These are phyloP conservation scores for Saccharomycopsis sp. DNA, from an alignment of 805 yeast genomes.

Conservation along the genomic window DNA sequence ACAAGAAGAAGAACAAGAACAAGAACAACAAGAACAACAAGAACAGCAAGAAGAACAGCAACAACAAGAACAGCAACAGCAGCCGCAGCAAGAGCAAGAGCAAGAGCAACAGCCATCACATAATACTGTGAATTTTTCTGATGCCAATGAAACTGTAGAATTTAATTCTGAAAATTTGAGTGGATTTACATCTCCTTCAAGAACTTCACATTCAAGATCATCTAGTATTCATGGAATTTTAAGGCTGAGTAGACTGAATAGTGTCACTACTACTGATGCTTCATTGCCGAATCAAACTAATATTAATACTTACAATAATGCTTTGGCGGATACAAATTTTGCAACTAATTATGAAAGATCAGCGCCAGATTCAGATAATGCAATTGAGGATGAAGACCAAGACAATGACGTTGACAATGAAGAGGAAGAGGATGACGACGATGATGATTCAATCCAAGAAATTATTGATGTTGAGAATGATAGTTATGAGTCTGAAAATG, in stretches of 20 bases:
- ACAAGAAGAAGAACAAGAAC: too few species aligned
- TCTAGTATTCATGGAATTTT: constrained; percentile 15
- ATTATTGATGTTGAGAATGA: too few species aligned
- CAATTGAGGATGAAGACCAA: not conserved
- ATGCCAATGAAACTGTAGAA: not conserved
- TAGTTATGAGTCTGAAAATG: too few species aligned
- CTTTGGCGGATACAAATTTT: constrained; percentile 1
- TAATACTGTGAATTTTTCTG: not conserved
- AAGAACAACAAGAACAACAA: too few species aligned
- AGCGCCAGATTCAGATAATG: not conserved
- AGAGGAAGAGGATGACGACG: not conserved
- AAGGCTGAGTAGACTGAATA: constrained; percentile 12
- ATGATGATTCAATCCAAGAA: not conserved
- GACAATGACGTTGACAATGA: not conserved
- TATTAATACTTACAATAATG: constrained; percentile 11
- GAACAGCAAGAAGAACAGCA: too few species aligned
- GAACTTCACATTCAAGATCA: not conserved
- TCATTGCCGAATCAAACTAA: constrained; percentile 8
- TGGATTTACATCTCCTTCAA: not conserved
- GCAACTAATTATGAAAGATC: not conserved
- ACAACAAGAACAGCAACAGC: not conserved
- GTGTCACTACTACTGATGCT: constrained; percentile 1
- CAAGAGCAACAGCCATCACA: not conserved
- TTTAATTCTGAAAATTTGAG: not conserved
- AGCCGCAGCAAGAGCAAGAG: not conserved